phyloP scores from a whole-genome alignment of 768 basidiomycete species.

The Pulveroboletus frians region DNA sequence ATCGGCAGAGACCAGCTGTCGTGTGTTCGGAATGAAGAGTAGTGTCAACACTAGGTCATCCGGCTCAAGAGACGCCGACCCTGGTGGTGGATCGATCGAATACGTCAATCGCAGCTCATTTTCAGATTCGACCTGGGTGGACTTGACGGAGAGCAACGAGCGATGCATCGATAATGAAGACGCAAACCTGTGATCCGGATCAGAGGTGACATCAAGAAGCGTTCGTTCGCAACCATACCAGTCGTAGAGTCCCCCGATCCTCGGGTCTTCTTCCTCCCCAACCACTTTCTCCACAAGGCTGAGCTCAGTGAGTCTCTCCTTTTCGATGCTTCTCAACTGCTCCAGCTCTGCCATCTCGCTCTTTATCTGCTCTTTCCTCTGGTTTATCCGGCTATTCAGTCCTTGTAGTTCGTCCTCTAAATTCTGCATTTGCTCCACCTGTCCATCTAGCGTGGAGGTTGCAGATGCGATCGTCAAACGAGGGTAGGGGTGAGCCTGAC shows the following conservation, averaged over 20 bases:
- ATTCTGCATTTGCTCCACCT: slow-evolving; percentile 76
- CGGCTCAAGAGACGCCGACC: slow-evolving; percentile 21
- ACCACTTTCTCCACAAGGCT: slow-evolving; percentile 46
- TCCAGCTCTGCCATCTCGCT: slow-evolving; percentile 51
- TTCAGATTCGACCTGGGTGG: slow-evolving; percentile 57
- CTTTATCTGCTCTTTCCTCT: slow-evolving; percentile 60
- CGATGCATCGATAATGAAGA: slow-evolving; percentile 63
- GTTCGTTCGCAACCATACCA: slow-evolving; percentile 44
- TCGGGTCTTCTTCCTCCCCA: slow-evolving; percentile 58
- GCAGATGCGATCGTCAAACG: slow-evolving; percentile 75
- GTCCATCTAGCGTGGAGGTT: slow-evolving; percentile 64
- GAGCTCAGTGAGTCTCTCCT: slow-evolving; percentile 56
- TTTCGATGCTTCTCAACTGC: slow-evolving; percentile 54
- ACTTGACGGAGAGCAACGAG: slow-evolving; percentile 53
- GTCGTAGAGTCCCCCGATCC: slow-evolving; percentile 61
- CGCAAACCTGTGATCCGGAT: slow-evolving; percentile 51
- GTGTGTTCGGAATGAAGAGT: slow-evolving; percentile 67
- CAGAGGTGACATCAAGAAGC: not conserved
- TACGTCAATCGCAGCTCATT: slow-evolving; percentile 77
- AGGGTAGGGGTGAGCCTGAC: slow-evolving; percentile 75
- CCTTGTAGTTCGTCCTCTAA: slow-evolving; percentile 60
- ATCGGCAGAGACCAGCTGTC: slow-evolving; percentile 56
- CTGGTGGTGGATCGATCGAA: slow-evolving; percentile 33
- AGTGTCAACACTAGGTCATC: slow-evolving; percentile 47
- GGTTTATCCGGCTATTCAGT: slow-evolving; percentile 45